phyloP scores from a whole-genome alignment of 2,329 filamentous ascomycete species.

The Penicillium sp. region DNA sequence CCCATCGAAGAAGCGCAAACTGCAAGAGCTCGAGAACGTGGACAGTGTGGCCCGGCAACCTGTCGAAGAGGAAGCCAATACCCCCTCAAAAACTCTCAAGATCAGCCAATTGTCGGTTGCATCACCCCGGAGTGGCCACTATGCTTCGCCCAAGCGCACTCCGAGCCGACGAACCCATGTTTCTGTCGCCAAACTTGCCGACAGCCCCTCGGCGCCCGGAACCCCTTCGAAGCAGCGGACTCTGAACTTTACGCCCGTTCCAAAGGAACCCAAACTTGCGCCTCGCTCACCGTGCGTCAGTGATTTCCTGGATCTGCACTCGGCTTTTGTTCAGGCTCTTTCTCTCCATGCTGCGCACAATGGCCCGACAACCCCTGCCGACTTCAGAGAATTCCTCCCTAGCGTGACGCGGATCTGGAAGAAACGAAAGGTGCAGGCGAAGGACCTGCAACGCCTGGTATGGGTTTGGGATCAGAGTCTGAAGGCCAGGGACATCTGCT shows the following conservation, averaged over 20 bases:
- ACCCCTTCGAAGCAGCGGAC: constrained; percentile 31
- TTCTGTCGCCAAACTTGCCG: constrained; percentile 28
- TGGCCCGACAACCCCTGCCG: constrained; percentile 60
- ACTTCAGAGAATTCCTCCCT: constrained; percentile 60
- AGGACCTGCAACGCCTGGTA: constrained; percentile 65
- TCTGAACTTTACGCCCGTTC: constrained; percentile 15
- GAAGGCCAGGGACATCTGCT: constrained; percentile 24
- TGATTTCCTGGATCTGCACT: constrained; percentile 63
- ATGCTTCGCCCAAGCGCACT: constrained; percentile 24
- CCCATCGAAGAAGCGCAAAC: constrained; percentile 43
- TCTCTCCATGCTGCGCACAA: constrained; percentile 69
- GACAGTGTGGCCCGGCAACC: constrained; percentile 24
- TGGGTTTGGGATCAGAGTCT: constrained; percentile 55
- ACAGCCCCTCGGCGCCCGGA: constrained; percentile 18
- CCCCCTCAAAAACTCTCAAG: constrained; percentile 36
- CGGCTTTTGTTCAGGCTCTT: constrained; percentile 65
- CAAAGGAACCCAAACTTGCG: constrained; percentile 24
- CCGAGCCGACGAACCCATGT: constrained; percentile 50
- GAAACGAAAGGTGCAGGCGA: constrained; percentile 62
- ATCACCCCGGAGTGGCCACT: constrained; percentile 33
- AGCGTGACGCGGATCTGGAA: constrained; percentile 68
- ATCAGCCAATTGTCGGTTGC: constrained; percentile 33
- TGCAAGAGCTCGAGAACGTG: constrained; percentile 35
- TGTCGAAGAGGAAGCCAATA: constrained; percentile 22
- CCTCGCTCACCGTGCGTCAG: constrained; percentile 30